Percentiles rank a stretch among this genome's conserved stretches.
phyloP scores from a whole-genome alignment of 768 basidiomycete species.

The Rhizopogon salebrosus region DNA sequence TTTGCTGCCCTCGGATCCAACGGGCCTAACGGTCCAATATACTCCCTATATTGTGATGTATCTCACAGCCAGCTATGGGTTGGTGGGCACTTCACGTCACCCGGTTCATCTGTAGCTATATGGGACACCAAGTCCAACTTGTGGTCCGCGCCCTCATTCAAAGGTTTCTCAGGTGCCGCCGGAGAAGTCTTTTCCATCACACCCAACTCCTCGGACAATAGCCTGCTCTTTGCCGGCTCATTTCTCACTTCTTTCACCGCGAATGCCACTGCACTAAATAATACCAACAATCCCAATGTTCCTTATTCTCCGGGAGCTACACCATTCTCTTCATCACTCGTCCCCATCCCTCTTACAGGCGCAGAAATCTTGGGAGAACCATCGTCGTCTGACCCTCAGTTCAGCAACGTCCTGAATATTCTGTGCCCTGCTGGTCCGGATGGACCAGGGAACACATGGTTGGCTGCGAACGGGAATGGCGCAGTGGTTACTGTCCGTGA shows the following conservation, averaged over 20 bases:
- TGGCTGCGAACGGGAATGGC: slow-evolving; percentile 63
- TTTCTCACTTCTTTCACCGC: slow-evolving; percentile 75
- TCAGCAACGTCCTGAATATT: slow-evolving; percentile 59
- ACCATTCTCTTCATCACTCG: slow-evolving; percentile 85
- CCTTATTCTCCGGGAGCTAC: slow-evolving; percentile 79
- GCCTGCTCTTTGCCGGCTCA: slow-evolving; percentile 84
- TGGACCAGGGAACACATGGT: slow-evolving; percentile 80
- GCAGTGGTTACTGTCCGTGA: slow-evolving; percentile 75
- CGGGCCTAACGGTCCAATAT: slow-evolving; percentile 73
- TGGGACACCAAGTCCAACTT: slow-evolving; percentile 58
- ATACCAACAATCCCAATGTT: slow-evolving; percentile 80
- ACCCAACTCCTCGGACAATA: slow-evolving; percentile 61
- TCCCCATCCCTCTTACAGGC: slow-evolving; percentile 65
- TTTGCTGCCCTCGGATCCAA: slow-evolving; percentile 61
- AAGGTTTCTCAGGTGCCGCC: slow-evolving; percentile 68
- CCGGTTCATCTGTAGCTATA: slow-evolving; percentile 61
- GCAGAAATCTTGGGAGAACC: slow-evolving; percentile 58
- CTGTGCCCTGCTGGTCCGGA: slow-evolving; percentile 85
- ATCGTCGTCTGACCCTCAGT: slow-evolving; percentile 54
- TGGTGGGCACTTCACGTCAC: slow-evolving; percentile 71
- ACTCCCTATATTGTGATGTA: slow-evolving; percentile 72
- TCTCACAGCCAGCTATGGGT: slow-evolving; percentile 66
- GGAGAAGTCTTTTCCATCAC: slow-evolving; percentile 73
- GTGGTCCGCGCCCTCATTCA: slow-evolving; percentile 80
- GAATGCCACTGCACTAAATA: slow-evolving; percentile 42